Conservation (phyloP, 768 basidiomycete species). For the Tulasnella sp. region DNA sequence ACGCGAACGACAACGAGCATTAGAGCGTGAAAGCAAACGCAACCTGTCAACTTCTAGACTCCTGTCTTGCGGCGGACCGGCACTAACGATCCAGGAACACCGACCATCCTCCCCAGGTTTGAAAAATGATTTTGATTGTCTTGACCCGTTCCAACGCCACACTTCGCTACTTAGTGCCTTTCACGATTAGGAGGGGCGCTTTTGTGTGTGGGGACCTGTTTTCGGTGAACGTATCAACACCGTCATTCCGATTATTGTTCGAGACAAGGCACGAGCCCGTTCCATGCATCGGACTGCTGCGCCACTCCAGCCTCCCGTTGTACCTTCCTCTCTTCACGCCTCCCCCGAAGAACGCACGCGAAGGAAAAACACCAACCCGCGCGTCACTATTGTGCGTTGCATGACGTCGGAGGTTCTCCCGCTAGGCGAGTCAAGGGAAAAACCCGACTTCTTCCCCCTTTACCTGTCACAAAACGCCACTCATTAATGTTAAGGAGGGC, state of each 20-base stretch:
- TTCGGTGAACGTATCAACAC: too few species aligned
- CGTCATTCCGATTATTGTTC: not conserved
- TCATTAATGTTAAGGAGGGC: too few species aligned
- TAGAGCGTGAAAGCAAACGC: not conserved
- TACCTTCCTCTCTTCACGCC: conserved; percentile 4
- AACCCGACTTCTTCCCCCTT: not conserved
- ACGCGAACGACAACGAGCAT: not conserved
- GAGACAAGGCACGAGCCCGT: not conserved
- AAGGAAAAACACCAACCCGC: not conserved
- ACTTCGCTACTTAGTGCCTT: not conserved
- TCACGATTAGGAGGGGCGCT: not conserved
- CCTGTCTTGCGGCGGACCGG: not conserved
- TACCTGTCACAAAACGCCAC: not conserved
- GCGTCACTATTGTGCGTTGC: not conserved
- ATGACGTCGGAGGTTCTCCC: conserved; percentile 1
- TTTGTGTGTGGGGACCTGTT: too few species aligned
- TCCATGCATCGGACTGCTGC: not conserved
- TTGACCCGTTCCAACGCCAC: not conserved
- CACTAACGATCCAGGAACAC: not conserved
- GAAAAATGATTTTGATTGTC: not conserved
- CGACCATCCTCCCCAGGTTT: not conserved
- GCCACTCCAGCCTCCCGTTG: not conserved
- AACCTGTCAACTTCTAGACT: not conserved
- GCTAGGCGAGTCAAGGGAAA: not conserved
- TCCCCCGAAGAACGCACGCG: not conserved